Conservation (phyloP, 192 early-diverging fungal species). For the Coemansia sp. region DNA sequence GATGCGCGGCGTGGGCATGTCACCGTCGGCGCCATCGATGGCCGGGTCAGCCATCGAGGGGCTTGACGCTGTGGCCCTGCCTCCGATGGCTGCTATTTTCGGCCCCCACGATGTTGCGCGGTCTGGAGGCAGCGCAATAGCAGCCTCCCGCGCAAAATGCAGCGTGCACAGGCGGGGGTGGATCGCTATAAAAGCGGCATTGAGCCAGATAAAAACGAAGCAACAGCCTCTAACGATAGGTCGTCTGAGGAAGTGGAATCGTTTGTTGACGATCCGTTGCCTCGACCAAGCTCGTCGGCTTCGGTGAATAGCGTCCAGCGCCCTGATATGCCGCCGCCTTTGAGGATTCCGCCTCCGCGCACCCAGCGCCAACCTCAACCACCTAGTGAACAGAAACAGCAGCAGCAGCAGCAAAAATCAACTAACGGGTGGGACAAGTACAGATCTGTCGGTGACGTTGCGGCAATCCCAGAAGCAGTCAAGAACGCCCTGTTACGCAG, state of each 20-base stretch:
- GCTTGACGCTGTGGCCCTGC: constrained; percentile 42
- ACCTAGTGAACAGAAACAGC: background rate
- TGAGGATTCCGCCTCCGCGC: constrained; percentile 15
- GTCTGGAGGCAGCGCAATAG: constrained; percentile 2
- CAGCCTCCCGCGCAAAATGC: constrained; percentile 13
- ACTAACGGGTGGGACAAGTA: background rate
- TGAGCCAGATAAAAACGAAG: background rate
- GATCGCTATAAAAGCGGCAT: background rate
- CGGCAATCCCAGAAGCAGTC: constrained; percentile 25
- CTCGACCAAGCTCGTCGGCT: background rate
- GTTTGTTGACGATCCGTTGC: background rate
- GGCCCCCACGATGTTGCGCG: background rate
- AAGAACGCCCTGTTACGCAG: constrained; percentile 38
- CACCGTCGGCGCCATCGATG: constrained; percentile 39
- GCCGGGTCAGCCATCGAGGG: constrained; percentile 54
- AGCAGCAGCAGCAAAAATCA: background rate
- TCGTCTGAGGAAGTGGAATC: background rate
- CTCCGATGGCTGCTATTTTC: constrained; percentile 31
- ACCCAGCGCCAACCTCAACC: constrained; percentile 9
- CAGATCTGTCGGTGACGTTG: background rate
- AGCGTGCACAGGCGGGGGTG: constrained; percentile 3
- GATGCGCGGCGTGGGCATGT: constrained; percentile 28
- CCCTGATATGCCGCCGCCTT: constrained; percentile 46
- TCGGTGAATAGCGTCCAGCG: constrained; percentile 3
- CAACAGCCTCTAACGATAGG: background rate